Conservation (phyloP, 805 yeast genomes). For the Nadsonia fulvescens region DNA sequence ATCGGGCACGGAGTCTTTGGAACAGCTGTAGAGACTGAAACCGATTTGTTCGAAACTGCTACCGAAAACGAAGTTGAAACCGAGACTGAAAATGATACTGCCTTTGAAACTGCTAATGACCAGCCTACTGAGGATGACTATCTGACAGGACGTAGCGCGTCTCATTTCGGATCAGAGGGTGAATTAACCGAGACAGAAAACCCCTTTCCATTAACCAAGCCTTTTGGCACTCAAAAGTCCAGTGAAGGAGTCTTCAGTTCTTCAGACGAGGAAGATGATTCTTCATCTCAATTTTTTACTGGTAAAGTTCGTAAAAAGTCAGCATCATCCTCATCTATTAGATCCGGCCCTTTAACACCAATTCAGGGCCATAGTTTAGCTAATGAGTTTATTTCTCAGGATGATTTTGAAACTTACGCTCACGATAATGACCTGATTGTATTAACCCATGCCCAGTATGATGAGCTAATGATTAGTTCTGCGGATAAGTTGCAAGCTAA, state of each 20-base stretch:
- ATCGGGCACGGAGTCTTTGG: too few relatives aligned
- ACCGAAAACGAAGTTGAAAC: too few relatives aligned
- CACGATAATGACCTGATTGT: constrained; percentile 5
- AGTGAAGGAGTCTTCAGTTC: constrained; percentile 2
- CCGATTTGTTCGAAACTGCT: constrained; percentile 1
- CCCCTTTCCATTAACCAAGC: constrained; percentile 2
- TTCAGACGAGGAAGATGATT: constrained; percentile 7
- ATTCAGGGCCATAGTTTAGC: constrained; percentile 8
- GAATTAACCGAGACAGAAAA: constrained; percentile 16
- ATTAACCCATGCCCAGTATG: constrained; percentile 4
- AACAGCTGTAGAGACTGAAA: constrained; percentile 3
- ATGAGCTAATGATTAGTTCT: constrained; percentile 9
- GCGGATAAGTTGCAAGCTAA: too few relatives aligned
- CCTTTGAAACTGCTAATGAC: constrained; percentile 15
- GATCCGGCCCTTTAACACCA: constrained; percentile 3
- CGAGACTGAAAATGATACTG: constrained; percentile 11
- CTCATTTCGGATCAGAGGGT: constrained; percentile 11
- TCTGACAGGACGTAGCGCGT: too few relatives aligned
- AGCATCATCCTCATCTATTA: constrained; percentile 2
- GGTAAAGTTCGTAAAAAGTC: constrained; percentile 4
- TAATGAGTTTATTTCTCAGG: constrained; percentile 12
- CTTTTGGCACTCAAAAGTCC: neutral
- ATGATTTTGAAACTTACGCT: too few relatives aligned
- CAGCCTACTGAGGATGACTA: constrained; percentile 16
- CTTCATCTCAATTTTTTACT: constrained; percentile 2